Conservation (phyloP, 2,329 filamentous ascomycete genomes). For the Exophiala spinifera region DNA sequence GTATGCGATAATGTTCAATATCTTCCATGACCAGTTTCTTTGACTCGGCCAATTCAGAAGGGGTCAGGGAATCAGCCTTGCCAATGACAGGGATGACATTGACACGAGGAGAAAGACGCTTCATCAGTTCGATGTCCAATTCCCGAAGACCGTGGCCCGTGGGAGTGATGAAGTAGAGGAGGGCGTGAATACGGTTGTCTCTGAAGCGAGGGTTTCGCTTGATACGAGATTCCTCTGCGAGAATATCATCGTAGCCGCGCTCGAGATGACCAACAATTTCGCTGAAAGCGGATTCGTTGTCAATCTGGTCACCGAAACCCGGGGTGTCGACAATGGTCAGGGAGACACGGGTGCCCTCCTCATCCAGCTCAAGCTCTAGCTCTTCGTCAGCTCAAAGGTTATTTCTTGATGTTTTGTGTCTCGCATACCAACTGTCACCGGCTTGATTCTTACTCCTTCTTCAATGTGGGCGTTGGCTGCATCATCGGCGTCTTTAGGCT, state of each 20-base stretch:
- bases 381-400: constrained; percentile 28
- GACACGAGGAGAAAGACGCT: constrained; percentile 93
- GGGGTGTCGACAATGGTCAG: constrained; percentile 98
- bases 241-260: constrained; percentile 98
- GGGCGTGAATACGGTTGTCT: constrained; percentile 96
- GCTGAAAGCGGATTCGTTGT: constrained; percentile 98
- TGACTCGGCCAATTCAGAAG: constrained; percentile 92
- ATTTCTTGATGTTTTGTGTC: constrained; percentile 4
- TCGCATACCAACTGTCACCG: constrained; percentile 85
- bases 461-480: constrained; percentile 83
- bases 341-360: constrained; percentile 97
- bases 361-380: constrained; percentile 87
- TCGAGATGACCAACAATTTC: constrained; percentile 98
- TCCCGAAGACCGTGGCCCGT: constrained; percentile 97
- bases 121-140: constrained; percentile 99
- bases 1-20: constrained; percentile 99
- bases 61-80: constrained; percentile 95
- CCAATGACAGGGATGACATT: constrained; percentile 99
- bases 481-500: constrained; percentile 91
- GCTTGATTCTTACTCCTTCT: constrained; percentile 98
- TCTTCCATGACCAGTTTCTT: constrained; percentile 99
- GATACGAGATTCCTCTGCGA: constrained; percentile 98
- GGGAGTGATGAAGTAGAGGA: constrained; percentile 99
- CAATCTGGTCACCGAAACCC: constrained; percentile 97
- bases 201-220: constrained; percentile 99